phyloP scores from a whole-genome alignment of 1,139 yeast species.

The Scheffersomyces parashehatae region DNA sequence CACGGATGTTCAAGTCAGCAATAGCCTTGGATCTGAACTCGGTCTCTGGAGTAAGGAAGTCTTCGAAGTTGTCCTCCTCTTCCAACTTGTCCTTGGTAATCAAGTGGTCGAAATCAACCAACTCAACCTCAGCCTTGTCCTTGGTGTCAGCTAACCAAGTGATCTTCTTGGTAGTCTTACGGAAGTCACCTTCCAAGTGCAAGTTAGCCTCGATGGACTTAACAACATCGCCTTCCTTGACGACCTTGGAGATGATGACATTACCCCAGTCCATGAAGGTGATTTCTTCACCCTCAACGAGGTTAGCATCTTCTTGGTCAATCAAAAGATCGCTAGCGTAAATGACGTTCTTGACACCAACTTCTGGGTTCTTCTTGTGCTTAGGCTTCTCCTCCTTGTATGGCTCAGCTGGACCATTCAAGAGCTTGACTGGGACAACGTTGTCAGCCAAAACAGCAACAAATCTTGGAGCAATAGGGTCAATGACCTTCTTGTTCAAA shows the following conservation, averaged over 20 bases:
- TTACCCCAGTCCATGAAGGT: slow-evolving; percentile 99
- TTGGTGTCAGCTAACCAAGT: slow-evolving; percentile 93
- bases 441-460: slow-evolving; percentile 69
- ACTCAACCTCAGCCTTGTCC: slow-evolving; percentile 68
- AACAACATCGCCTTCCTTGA: slow-evolving; percentile 54
- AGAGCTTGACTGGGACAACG: slow-evolving; percentile 64
- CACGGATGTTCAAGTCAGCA: slow-evolving; percentile 78
- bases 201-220: slow-evolving; percentile 73
- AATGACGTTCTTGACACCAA: slow-evolving; percentile 81
- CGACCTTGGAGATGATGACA: slow-evolving; percentile 73
- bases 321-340: slow-evolving; percentile 65
- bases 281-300: slow-evolving; percentile 78
- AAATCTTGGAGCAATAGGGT: slow-evolving; percentile 94
- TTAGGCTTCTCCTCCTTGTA: slow-evolving; percentile 75
- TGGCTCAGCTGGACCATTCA: slow-evolving; percentile 69
- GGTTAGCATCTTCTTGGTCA: slow-evolving; percentile 87
- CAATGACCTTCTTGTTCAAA: slow-evolving; percentile 91
- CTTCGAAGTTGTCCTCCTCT: slow-evolving; percentile 92
- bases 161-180: slow-evolving; percentile 91
- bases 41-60: slow-evolving; percentile 85
- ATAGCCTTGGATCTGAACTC: slow-evolving; percentile 78
- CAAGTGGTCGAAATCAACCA: slow-evolving; percentile 92
- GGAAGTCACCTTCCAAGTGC: slow-evolving; percentile 95
- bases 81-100: slow-evolving; percentile 95
- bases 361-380: slow-evolving; percentile 93